These are phyloP conservation scores for Tolypocladium tundrense DNA, from an alignment of 2,329 filamentous ascomycete genomes.

Conservation along the genomic window DNA sequence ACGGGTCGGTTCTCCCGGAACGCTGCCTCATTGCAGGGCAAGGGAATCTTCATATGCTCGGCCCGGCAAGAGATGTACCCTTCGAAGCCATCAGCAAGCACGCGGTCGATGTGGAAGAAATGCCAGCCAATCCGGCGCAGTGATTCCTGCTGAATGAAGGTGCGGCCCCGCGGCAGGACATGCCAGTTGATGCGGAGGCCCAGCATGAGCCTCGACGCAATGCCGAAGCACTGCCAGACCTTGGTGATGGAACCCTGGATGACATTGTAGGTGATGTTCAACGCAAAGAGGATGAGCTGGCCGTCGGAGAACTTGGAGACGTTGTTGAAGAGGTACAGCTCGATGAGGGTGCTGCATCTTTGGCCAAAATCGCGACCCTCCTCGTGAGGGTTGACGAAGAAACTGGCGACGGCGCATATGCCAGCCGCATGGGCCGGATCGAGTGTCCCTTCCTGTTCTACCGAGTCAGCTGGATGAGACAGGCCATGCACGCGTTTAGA, in stretches of 20 bases:
- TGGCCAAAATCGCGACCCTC: conserved; percentile 23
- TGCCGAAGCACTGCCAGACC: conserved; percentile 28
- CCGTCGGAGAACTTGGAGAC: conserved; percentile 25
- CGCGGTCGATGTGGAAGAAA: conserved; percentile 25
- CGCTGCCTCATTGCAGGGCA: conserved; percentile 23
- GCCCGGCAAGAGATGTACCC: conserved; percentile 26
- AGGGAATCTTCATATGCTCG: conserved; percentile 26
- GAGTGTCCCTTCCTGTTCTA: conserved; percentile 19
- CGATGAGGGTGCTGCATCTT: conserved; percentile 27
- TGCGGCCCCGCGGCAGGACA: conserved; percentile 14
- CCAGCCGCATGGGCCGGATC: conserved; percentile 24
- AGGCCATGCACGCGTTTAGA: not conserved
- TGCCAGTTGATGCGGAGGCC: conserved; percentile 31
- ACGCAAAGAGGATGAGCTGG: conserved; percentile 21
- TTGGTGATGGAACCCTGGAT: conserved; percentile 25
- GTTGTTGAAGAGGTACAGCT: conserved; percentile 28
- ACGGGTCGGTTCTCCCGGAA: conserved; percentile 21
- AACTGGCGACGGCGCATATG: conserved; percentile 26
- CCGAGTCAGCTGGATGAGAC: not conserved
- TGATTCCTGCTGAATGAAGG: conserved; percentile 25
- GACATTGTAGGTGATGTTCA: conserved; percentile 26
- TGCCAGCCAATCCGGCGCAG: conserved; percentile 27
- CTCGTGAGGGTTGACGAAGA: conserved; percentile 23
- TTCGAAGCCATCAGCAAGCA: conserved; percentile 28
- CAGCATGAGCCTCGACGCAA: conserved; percentile 24